A percentile compares a stretch with the other conserved stretches of the same genome.
phyloP scores from a whole-genome alignment of 345 rosid genomes.

The Eutrema heterophyllum region DNA sequence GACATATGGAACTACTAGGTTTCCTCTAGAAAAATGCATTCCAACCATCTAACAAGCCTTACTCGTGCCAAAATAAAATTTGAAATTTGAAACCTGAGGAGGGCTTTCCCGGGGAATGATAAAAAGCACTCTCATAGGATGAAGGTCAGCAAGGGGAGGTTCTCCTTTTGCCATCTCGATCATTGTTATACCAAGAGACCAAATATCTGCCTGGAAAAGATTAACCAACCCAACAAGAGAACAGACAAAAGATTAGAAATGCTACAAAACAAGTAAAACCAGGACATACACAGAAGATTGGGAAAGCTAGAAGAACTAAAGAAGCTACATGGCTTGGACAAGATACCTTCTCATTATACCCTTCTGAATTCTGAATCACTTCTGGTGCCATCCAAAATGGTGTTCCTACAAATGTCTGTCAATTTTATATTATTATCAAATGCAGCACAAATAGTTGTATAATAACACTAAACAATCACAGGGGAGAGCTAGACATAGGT shows the following conservation, averaged over 20 bases:
- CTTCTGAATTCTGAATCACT: conserved; percentile 97
- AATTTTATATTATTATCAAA: conserved; percentile 42
- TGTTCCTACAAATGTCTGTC: conserved; percentile 98
- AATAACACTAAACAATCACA: conserved; percentile 11
- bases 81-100: conserved; percentile 70
- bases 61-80: conserved; percentile 26
- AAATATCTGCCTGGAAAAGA: conserved; percentile 87
- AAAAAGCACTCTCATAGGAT: conserved; percentile 99
- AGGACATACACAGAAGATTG: conserved; percentile 15
- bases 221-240: conserved; percentile 11
- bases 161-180: conserved; percentile 99
- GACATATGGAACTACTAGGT: background rate
- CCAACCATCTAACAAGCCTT: conserved; percentile 19
- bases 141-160: conserved; percentile 99
- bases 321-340: background rate
- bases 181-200: conserved; percentile 98
- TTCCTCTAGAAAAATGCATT: background rate
- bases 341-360: conserved; percentile 92
- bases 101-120: conserved; percentile 99
- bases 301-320: conserved; percentile 3
- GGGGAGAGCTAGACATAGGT: background rate
- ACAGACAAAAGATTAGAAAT: conserved; percentile 7
- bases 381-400: conserved; percentile 99
- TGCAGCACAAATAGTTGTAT: conserved; percentile 8
- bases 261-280: background rate